Evolutionary conservation across 2,329 filamentous ascomycete species (phyloP).

Genomic region (Phialocephala sp.): DNA sequence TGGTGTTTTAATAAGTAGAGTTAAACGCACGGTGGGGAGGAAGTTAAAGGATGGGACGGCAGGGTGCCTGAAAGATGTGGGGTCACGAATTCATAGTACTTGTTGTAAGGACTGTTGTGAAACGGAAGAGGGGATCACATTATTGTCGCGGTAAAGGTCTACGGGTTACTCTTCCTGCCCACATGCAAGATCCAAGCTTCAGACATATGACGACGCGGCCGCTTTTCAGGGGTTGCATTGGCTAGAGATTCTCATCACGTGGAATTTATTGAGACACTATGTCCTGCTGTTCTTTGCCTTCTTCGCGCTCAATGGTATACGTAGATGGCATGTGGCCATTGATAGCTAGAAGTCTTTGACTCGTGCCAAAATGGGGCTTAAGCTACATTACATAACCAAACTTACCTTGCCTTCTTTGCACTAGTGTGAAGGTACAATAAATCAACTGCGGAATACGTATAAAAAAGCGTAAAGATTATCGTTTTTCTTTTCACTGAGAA

Average conservation of each 20-base stretch:
- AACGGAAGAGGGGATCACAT: slow-evolving; percentile 1
- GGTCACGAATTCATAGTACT: slow-evolving; percentile 7
- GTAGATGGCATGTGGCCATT: too few species aligned
- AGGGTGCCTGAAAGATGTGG: slow-evolving; percentile 3
- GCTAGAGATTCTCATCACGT: not conserved
- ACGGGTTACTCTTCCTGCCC: not conserved
- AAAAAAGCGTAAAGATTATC: too few species aligned
- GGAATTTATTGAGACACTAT: not conserved
- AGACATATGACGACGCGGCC: slow-evolving; percentile 3
- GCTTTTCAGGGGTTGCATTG: not conserved
- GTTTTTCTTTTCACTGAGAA: too few species aligned
- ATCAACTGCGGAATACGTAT: too few species aligned
- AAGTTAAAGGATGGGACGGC: not conserved
- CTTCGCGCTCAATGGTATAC: not conserved
- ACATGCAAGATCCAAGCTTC: slow-evolving; percentile 5
- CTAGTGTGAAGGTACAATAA: not conserved
- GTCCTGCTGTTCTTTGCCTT: not conserved
- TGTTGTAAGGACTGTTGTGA: not conserved
- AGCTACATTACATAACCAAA: too few species aligned
- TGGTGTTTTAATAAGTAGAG: not conserved
- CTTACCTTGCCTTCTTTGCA: not conserved
- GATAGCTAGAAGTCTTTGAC: too few species aligned
- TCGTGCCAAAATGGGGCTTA: too few species aligned
- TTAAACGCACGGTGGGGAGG: slow-evolving; percentile 5
- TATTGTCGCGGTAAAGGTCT: not conserved